Percentiles rank a stretch among this genome's conserved stretches.
Evolutionary conservation across 2,329 filamentous ascomycete genomes (phyloP).

Genomic region (Pochonia chlamydosporia): DNA sequence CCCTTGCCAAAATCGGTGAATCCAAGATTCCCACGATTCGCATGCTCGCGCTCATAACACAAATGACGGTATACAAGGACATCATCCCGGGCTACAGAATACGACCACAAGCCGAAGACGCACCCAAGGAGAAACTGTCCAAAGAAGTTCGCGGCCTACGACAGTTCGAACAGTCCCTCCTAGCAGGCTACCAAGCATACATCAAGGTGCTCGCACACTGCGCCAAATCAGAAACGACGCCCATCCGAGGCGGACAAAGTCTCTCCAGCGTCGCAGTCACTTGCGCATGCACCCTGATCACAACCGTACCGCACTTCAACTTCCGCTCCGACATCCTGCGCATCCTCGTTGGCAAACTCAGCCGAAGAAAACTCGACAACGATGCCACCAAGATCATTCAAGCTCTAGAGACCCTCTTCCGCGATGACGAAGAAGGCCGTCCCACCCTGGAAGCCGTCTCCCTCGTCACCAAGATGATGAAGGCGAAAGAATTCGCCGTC

Average conservation of each 20-base stretch:
- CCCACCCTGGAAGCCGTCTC: conserved; percentile 82
- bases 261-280: conserved; percentile 73
- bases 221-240: conserved; percentile 49
- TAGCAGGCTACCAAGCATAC: conserved; percentile 80
- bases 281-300: conserved; percentile 77
- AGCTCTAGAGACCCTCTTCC: conserved; percentile 76
- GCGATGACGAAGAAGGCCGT: conserved; percentile 82
- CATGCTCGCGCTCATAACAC: conserved; percentile 80
- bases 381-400: conserved; percentile 74
- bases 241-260: conserved; percentile 34
- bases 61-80: conserved; percentile 89
- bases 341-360: conserved; percentile 80
- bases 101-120: conserved; percentile 70
- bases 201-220: conserved; percentile 67
- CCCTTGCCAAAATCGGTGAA: conserved; percentile 66
- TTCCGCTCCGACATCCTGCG: conserved; percentile 83
- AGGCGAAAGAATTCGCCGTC: conserved; percentile 72
- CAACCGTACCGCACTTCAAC: conserved; percentile 91
- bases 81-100: conserved; percentile 96
- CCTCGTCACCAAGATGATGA: conserved; percentile 92
- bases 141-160: conserved; percentile 84
- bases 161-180: conserved; percentile 79
- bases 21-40: conserved; percentile 67
- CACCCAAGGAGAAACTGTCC: conserved; percentile 72
- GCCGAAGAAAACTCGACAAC: conserved; percentile 61